Evolutionary conservation across 176 grass and related monocot genomes (phyloP), one percentile per base, ranked within the genome.

Genomic region (Oryza rufipogon): DNA sequence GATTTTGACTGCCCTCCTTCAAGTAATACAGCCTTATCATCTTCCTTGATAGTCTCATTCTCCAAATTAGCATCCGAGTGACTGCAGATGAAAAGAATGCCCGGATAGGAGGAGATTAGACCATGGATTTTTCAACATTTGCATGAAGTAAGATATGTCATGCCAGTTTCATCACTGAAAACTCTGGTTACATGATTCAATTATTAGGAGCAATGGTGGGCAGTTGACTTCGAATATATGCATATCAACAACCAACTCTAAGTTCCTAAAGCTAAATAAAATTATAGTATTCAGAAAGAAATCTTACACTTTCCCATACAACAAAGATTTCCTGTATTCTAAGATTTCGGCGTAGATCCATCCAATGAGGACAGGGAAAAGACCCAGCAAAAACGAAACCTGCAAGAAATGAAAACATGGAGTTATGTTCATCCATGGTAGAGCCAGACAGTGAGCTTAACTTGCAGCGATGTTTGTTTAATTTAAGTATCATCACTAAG

Each of bases 311-410:
- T 92, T 92, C 30, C 82, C 68, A 87, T 81, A 52, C 2, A 44
- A 51, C 1, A 33, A 78, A 28, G 64, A 74, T 70, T 85, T 92
- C 67, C 33, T 74, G 68, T 93, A 91, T 56, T 93, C 75, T 45
- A 96, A 66, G 73, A 86, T 87, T 81, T 96, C 94, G 0, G 94
- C 77, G n/a, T 93, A 93, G 22, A 93, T 66, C 91, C 91, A 96
- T 71, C 88, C 84, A 54, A 85, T 82, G 68, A 96, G 87, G 38
- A 96, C 82, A 11, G 89, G 80, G 45, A 89, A 81, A 85, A 93
- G 85, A 61, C 88, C 91, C 22, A 96, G 86, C 72, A 96, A 54
- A 89, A 93, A 75, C 1, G 94, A 91, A 56, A 96, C 86, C 94
- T 96, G 88, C 64, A 46, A 68, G 13, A 66, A 82, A 74, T 39